Percentiles rank a stretch among this genome's conserved stretches.
Conservation (phyloP, 1,284 basidiomycete species). For the Tylopilus orsonianus region DNA sequence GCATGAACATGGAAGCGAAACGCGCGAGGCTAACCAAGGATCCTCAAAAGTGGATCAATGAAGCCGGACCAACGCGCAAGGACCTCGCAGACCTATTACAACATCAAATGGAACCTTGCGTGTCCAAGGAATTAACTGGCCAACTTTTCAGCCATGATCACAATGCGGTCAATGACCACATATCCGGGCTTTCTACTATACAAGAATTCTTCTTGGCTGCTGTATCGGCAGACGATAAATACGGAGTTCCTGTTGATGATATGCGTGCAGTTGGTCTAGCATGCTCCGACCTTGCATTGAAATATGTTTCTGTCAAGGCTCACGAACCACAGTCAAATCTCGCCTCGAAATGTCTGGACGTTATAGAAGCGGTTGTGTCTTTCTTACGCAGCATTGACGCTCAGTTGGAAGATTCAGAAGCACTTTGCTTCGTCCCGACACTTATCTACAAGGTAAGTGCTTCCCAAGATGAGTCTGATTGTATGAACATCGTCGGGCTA, state of each 20-base stretch:
- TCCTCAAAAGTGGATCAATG: constrained; percentile 78
- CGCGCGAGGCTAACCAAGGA: constrained; percentile 78
- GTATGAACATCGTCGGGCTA: constrained; percentile 5
- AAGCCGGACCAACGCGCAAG: constrained; percentile 77
- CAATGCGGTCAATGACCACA: constrained; percentile 91
- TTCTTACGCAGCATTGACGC: constrained; percentile 74
- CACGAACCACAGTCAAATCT: constrained; percentile 95
- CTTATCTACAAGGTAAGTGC: constrained; percentile 81
- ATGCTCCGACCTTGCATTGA: constrained; percentile 90
- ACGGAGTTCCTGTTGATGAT: constrained; percentile 52
- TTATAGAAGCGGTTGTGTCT: constrained; percentile 77
- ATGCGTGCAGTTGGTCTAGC: constrained; percentile 76
- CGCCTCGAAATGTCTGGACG: constrained; percentile 86
- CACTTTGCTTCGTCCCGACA: constrained; percentile 86
- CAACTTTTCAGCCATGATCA: constrained; percentile 96
- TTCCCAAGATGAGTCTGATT: background rate
- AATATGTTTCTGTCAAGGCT: constrained; percentile 90
- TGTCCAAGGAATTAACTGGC: constrained; percentile 74
- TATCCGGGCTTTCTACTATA: constrained; percentile 73
- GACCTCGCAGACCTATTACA: constrained; percentile 88
- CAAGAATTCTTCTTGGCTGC: constrained; percentile 73
- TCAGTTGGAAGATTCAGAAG: constrained; percentile 87
- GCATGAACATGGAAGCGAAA: constrained; percentile 75
- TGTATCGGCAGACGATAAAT: constrained; percentile 58
- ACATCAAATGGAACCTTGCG: constrained; percentile 87